These are phyloP conservation scores for Canna indica DNA, from an alignment of 176 grass and related monocot genomes.

Conservation along the genomic window DNA sequence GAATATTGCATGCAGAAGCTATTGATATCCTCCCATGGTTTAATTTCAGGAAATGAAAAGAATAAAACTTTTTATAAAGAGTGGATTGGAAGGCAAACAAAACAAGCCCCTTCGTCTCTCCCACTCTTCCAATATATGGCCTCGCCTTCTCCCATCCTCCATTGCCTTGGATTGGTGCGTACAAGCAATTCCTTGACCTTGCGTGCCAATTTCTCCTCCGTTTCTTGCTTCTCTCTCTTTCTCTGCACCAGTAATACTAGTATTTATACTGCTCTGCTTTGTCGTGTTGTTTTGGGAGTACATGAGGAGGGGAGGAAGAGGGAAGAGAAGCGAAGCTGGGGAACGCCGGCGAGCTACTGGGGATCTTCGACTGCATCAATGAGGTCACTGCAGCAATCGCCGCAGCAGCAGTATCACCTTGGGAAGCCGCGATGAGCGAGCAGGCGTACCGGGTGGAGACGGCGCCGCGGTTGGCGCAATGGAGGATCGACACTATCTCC, in stretches of 20 bases:
- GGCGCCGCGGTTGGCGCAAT: conserved; percentile 77
- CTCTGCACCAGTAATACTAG: not conserved
- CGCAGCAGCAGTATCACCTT: conserved; percentile 25
- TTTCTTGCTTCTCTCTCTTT: not conserved
- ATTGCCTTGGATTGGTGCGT: too few species aligned
- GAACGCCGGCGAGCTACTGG: conserved; percentile 59
- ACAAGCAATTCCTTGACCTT: conserved; percentile 42
- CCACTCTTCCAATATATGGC: not conserved
- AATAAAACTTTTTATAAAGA: not conserved
- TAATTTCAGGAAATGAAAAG: not conserved
- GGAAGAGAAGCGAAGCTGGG: conserved; percentile 66
- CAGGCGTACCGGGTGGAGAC: conserved; percentile 59
- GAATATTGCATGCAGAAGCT: not conserved
- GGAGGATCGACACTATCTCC: conserved; percentile 65
- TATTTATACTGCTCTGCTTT: conserved; percentile 7
- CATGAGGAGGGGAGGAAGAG: conserved; percentile 3
- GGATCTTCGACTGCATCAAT: conserved; percentile 91
- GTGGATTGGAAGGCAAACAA: conserved; percentile 30
- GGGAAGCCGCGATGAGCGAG: conserved; percentile 43
- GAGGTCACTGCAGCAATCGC: conserved; percentile 76
- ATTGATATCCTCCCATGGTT: not conserved
- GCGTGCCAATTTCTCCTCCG: conserved; percentile 30
- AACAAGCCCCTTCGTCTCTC: conserved; percentile 2
- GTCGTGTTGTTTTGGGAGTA: not conserved
- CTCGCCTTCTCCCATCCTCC: too few species aligned